Base-by-base conservation (phyloP, 202 grass and related monocot genomes). In the Musa balbisiana region DNA sequence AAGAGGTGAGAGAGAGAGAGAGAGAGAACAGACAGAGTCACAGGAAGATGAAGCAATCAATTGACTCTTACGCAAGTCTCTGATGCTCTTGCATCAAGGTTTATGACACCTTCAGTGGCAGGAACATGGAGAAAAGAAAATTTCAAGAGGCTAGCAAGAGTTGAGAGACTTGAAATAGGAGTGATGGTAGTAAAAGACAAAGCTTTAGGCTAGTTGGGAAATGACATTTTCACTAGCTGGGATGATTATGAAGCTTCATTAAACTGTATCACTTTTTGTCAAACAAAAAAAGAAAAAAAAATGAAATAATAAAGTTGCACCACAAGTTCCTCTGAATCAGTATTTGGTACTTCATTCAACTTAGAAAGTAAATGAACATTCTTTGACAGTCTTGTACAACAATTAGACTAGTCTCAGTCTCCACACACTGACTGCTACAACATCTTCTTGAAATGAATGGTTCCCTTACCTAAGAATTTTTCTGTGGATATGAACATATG, bases 41-140 rank as follows among this genome's bases (percentile, higher is more conserved):
- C 10, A 71, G 13, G 76, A 58, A 77, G 51, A 6, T n/a, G n/a
- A 21, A 54, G 53, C 19, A 73, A 78, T 87, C 85, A 88, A 90
- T 80, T 96, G 78, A 79, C 76, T 69, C 86, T 89, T 85, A 92
- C 89, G 92, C 92, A 96, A 96, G 76, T 52, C 70, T 73, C 54
- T 73, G 71, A 54, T 73, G 71, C 54, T 73, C 71, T 73, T 73
- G 71, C 71, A 55, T 25, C 26, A 51, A 3, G 51, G 51, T 56
- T 55, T 63, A 76, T 63, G 74, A n/a, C 43, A 64, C 58, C 74
- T 63, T 76, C n/a, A 21, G 43, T 76, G 20, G 51, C 51, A 64
- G 72, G 52, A 74, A 55, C 54, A 54, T 2, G 52, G 1, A 50
- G 55, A 76, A 64, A 64, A 76, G 10, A 63, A 21, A 20, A 55